A percentile compares a stretch with the other conserved stretches of the same genome.
Conservation (phyloP, 805 yeast genomes). For the Wickerhamiella kurtzmanii region DNA sequence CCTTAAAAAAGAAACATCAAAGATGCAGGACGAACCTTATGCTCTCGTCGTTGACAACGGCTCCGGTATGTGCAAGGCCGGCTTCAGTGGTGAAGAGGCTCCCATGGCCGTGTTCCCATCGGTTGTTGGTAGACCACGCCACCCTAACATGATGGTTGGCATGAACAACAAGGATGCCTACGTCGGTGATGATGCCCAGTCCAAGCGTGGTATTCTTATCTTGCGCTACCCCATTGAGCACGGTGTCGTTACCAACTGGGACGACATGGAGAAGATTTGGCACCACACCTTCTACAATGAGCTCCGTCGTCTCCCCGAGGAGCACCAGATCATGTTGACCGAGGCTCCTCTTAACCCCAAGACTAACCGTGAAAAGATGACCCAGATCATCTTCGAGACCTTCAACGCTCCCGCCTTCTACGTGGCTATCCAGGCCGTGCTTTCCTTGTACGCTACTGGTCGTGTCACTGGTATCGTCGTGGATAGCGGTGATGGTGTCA, state of each 20-base stretch:
- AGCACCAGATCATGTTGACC: conserved; percentile 97
- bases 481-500: conserved; percentile 99
- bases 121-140: conserved; percentile 99
- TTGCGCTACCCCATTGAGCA: conserved; percentile 99
- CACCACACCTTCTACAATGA: conserved; percentile 99
- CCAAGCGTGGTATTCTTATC: conserved; percentile 99
- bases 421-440: conserved; percentile 96
- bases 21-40: conserved; percentile 24
- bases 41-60: conserved; percentile 90
- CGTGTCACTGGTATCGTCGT: conserved; percentile 99
- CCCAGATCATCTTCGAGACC: conserved; percentile 97
- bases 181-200: conserved; percentile 99
- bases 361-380: conserved; percentile 99
- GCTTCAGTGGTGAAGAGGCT: conserved; percentile 99
- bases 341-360: conserved; percentile 99
- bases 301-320: conserved; percentile 99
- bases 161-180: conserved; percentile 99
- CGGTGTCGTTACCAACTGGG: conserved; percentile 99
- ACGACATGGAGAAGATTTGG: conserved; percentile 99
- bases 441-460: conserved; percentile 97
- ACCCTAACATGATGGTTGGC: conserved; percentile 99
- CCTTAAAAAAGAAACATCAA: not conserved
- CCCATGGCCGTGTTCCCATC: conserved; percentile 99
- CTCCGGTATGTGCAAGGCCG: conserved; percentile 99
- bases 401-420: conserved; percentile 99